Percentiles rank a stretch among this genome's conserved stretches.
Evolutionary conservation across 352 stramenopile genomes (phyloP).

Genomic region (Phytophthora pisi): DNA sequence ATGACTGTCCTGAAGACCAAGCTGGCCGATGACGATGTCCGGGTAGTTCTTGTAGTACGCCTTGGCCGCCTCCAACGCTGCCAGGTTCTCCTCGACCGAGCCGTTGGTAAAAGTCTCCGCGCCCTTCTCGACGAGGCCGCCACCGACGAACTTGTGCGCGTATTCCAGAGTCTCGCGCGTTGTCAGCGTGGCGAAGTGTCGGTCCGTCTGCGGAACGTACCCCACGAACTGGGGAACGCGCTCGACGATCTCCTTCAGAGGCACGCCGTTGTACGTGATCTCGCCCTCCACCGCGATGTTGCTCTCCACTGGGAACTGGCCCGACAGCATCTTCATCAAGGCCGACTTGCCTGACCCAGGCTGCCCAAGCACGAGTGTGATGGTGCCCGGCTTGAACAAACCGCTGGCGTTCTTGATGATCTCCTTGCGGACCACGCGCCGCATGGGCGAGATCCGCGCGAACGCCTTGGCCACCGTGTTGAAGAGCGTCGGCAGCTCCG

Average conservation of each 20-base stretch:
- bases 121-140: slow-evolving; percentile 13
- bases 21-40: slow-evolving; percentile 3
- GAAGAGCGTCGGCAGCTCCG: slow-evolving; percentile 38
- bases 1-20: slow-evolving; percentile 52
- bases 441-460: slow-evolving; percentile 17
- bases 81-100: slow-evolving; percentile 7
- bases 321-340: slow-evolving; percentile 37
- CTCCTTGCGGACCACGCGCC: slow-evolving; percentile 28
- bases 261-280: slow-evolving; percentile 19
- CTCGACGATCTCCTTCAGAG: slow-evolving; percentile 16
- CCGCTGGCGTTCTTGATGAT: slow-evolving; percentile 36
- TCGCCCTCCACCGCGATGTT: slow-evolving; percentile 29
- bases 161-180: slow-evolving; percentile 41
- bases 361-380: slow-evolving; percentile 15
- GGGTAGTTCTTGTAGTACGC: slow-evolving; percentile 13
- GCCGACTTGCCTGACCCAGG: slow-evolving; percentile 10
- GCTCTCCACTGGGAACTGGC: slow-evolving; percentile 22
- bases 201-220: slow-evolving; percentile 34
- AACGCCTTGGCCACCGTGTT: slow-evolving; percentile 35
- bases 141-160: slow-evolving; percentile 27
- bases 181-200: slow-evolving; percentile 40
- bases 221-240: slow-evolving; percentile 30
- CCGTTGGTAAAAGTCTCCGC: slow-evolving; percentile 32
- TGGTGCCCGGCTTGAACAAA: slow-evolving; percentile 22
- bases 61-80: slow-evolving; percentile 6